Evolutionary conservation across 495 filamentous ascomycete species (phyloP).

Genomic region (Lasiosphaeris hirsuta): DNA sequence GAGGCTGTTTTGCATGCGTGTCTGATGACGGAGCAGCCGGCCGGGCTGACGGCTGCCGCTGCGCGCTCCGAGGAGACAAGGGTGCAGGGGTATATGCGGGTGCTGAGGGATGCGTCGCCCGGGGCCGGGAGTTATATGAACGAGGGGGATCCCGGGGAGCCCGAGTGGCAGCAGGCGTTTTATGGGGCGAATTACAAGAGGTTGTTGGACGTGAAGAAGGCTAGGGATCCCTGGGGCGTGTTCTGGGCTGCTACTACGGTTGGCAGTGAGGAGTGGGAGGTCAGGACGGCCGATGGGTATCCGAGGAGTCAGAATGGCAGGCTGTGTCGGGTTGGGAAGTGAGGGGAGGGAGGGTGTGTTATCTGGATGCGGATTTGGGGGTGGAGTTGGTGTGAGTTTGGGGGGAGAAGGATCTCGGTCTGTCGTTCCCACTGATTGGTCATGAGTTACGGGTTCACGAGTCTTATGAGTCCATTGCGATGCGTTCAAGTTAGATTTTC

Average conservation of each 20-base stretch:
- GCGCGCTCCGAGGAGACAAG: slow-evolving; percentile 23
- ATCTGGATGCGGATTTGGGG: too few species aligned
- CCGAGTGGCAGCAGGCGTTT: slow-evolving; percentile 56
- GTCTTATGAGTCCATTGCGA: too few species aligned
- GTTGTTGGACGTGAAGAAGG: slow-evolving; percentile 48
- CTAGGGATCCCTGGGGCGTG: slow-evolving; percentile 49
- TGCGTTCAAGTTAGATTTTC: too few species aligned
- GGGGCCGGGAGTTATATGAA: slow-evolving; percentile 46
- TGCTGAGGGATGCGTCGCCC: slow-evolving; percentile 33
- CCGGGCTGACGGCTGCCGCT: slow-evolving; percentile 24
- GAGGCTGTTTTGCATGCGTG: slow-evolving; percentile 51
- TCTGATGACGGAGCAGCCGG: slow-evolving; percentile 30
- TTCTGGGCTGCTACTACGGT: slow-evolving; percentile 55
- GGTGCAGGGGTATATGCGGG: slow-evolving; percentile 26
- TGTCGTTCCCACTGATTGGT: too few species aligned
- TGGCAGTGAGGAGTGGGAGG: slow-evolving; percentile 52
- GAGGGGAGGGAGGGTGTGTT: too few species aligned
- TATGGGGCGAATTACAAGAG: slow-evolving; percentile 53
- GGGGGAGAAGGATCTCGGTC: too few species aligned
- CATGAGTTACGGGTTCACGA: too few species aligned
- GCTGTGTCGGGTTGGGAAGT: slow-evolving; percentile 24
- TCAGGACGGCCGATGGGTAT: slow-evolving; percentile 35
- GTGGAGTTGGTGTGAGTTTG: too few species aligned
- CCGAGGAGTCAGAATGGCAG: slow-evolving; percentile 43
- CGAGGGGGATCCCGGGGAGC: slow-evolving; percentile 52